Base-by-base conservation (phyloP, 2,329 filamentous ascomycete genomes). In the Polychaeton citri region DNA sequence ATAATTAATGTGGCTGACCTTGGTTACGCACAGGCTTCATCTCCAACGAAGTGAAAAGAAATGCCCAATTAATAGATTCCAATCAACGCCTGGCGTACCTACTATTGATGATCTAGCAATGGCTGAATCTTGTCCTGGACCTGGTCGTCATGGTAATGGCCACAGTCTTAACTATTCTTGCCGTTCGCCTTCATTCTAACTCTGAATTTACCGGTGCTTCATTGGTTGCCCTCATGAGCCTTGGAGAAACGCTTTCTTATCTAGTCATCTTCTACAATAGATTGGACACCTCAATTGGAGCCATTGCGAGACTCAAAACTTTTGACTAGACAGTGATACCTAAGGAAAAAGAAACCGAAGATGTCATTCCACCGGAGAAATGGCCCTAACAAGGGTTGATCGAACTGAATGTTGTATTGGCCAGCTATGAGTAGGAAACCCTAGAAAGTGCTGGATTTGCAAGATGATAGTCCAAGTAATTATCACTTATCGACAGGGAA, bases 221-320 rank as follows among this genome's bases (percentile, higher is more conserved):
- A 7, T 51, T 75, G 9, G 51, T 72, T 15, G 71, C 71, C 37
- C 60, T 73, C 21, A 64, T 74, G 18, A 53, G 62, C 18, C 71
- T 76, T 50, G 71, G 65, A 30, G 60, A 66, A 30, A 64, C 59
- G 34, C 59, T 75, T 39, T 68, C 67, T 38, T 49, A 65, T 7
- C 50, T 72, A n/a, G 59, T 72, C 6, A 51, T 60, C 0, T 64
- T 61, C 32, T 76, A 71, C 70, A 75, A 72, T 0, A 61, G 63
- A 30, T 54, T 76, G 10, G 73, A 77, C 43, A 76, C 71, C 0
- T 64, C 66, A 21, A 64, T 77, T 32, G 72, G 72, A 6, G 71
- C 71, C 7, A 63, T 77, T 7, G 59, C 65, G 3, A 61, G 73
- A 17, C 61, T 75, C 42, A 70, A 68, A 47, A 60, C 62, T 12